Percentiles rank a stretch among this genome's conserved stretches.
Evolutionary conservation across 306 rosid species (phyloP).

Genomic region (Cercis canadensis): DNA sequence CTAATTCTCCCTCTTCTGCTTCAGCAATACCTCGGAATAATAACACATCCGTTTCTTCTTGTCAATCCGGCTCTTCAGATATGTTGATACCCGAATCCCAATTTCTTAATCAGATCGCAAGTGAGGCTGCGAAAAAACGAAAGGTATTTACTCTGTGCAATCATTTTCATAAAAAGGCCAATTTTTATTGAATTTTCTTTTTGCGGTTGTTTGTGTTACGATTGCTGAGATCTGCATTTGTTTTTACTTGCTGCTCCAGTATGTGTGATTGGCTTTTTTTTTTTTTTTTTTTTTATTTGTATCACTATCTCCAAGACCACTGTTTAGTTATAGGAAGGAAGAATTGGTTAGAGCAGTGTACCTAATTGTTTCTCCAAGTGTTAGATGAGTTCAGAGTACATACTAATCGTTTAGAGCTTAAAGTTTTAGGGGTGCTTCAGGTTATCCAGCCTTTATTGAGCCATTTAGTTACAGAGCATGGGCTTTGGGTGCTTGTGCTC

Average conservation of each 20-base stretch:
- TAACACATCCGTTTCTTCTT: constrained; percentile 33
- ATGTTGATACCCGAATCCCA: constrained; percentile 39
- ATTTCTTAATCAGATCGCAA: constrained; percentile 50
- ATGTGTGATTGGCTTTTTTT: background rate
- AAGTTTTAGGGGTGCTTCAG: background rate
- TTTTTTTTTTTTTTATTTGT: background rate
- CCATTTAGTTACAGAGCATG: background rate
- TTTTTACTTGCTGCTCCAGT: background rate
- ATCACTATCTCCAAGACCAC: background rate
- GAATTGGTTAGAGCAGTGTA: background rate
- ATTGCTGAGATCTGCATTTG: constrained; percentile 29
- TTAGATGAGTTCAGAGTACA: background rate
- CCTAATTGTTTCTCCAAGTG: background rate
- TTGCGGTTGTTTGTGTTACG: background rate
- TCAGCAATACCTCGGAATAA: constrained; percentile 34
- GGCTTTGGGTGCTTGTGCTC: background rate
- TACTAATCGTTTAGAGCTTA: too few species aligned
- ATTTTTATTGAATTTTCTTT: background rate
- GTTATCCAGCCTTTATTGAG: background rate
- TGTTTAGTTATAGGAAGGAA: too few species aligned
- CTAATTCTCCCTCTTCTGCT: constrained; percentile 32
- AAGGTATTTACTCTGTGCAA: constrained; percentile 55
- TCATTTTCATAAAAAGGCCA: too few species aligned
- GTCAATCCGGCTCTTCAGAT: constrained; percentile 36
- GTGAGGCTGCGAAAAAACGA: constrained; percentile 38